Evolutionary conservation across 768 basidiomycete genomes (phyloP), one percentile per base, ranked within the genome.

Genomic region (Naganishia onofrii): DNA sequence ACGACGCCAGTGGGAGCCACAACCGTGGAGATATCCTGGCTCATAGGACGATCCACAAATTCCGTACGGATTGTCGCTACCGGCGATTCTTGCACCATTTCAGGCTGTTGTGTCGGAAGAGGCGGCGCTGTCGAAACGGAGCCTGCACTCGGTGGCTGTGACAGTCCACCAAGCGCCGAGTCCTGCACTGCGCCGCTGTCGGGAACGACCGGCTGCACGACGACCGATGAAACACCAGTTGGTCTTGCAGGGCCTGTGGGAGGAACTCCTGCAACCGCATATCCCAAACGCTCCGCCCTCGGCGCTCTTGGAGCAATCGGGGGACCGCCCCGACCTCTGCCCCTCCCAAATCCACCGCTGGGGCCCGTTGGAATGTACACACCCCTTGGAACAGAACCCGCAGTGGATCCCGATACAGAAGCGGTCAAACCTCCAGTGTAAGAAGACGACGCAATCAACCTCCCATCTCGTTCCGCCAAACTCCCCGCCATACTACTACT

Each of bases 201-300:
- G 21, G 12, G 21, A 51, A 3, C 3, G 48, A 26, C 48, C 6
- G 48, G 23, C 23, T 51, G 48, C n/a, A n/a, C n/a, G 21, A 51
- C 48, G 23, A 51, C 21, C 57, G 21, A 21, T 21, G 57, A 31
- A 36, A 13, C 17, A 58, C 5, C 32, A 0, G 32, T n/a, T 21
- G 34, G 32, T 31, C n/a, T 34, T 21, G 57, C 12, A 32, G 57
- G 34, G 4, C 17, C 19, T 7, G 23, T 8, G 2, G 57, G 57
- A 58, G 17, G 36, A 9, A 34, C 38, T 3, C 10, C n/a, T 3
- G 60, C 38, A 10, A 28, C 26, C 8, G 60, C 60, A 28, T 63
- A 63, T 7, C 60, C 60, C 60, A 63, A 46, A 17, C 60, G 60
- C n/a, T 63, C 60, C 9, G 60, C 60, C 26, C 60, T 23, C 5